phyloP scores from a whole-genome alignment of 2,329 filamentous ascomycete species.

The Cadophora sp. region DNA sequence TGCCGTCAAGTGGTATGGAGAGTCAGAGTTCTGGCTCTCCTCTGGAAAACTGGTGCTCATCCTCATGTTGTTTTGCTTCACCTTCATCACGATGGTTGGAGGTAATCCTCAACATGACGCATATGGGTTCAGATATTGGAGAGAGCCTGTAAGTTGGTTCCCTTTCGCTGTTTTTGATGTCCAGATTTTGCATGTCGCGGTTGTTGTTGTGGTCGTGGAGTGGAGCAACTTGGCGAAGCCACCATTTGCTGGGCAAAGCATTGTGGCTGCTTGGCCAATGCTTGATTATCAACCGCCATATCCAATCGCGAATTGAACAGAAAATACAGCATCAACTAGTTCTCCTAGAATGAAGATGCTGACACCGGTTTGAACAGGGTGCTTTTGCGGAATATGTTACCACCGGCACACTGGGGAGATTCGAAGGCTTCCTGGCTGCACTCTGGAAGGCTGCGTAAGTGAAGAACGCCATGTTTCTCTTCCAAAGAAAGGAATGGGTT shows the following conservation, averaged over 20 bases:
- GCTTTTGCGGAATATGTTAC: slow-evolving; percentile 67
- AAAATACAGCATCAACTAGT: no score
- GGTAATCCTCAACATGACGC: slow-evolving; percentile 74
- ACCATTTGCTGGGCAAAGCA: background rate
- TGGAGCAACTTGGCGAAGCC: no score
- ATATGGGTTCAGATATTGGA: slow-evolving; percentile 76
- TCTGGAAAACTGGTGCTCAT: slow-evolving; percentile 54
- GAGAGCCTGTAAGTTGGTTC: slow-evolving; percentile 48
- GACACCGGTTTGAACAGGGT: slow-evolving; percentile 53
- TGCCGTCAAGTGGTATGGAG: slow-evolving; percentile 70
- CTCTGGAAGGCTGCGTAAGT: slow-evolving; percentile 54
- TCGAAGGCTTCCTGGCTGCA: slow-evolving; percentile 71
- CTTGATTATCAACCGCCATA: background rate
- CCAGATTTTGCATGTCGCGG: no score
- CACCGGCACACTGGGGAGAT: slow-evolving; percentile 69
- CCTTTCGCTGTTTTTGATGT: no score
- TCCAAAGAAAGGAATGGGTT: no score
- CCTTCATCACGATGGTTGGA: slow-evolving; percentile 75
- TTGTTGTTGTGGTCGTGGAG: no score
- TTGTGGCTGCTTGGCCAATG: slow-evolving; percentile 1
- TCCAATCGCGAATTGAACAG: slow-evolving; percentile 42
- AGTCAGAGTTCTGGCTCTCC: slow-evolving; percentile 74
- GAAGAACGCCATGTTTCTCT: no score
- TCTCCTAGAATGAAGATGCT: background rate
- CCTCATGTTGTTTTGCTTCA: slow-evolving; percentile 58